Percentiles rank a stretch among this genome's conserved stretches.
Conservation (phyloP, 768 basidiomycete species). For the Calocybe cyanea region DNA sequence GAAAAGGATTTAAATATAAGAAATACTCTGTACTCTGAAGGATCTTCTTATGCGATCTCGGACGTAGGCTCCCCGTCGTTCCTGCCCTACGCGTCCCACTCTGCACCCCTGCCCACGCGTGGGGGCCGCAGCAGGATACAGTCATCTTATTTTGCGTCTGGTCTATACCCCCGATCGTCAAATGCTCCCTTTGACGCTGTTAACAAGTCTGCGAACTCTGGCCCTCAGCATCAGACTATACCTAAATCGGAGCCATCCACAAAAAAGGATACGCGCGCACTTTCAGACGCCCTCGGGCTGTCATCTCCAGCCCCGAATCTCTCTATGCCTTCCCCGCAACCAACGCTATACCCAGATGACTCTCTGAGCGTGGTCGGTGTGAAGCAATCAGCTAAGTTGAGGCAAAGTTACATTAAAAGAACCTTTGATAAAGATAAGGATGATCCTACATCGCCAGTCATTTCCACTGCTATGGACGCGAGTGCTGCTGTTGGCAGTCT, state of each 20-base stretch:
- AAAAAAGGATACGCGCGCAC: constrained; percentile 34
- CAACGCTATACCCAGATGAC: constrained; percentile 69
- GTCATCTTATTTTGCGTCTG: constrained; percentile 60
- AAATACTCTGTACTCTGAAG: constrained; percentile 28
- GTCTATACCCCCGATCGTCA: constrained; percentile 53
- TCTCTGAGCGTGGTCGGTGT: constrained; percentile 58
- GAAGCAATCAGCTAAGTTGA: constrained; percentile 15
- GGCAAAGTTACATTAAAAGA: constrained; percentile 10
- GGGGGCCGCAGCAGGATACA: constrained; percentile 64
- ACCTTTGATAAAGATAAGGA: constrained; percentile 21
- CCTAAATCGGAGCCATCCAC: constrained; percentile 41
- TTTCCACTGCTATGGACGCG: constrained; percentile 32
- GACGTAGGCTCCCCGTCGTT: constrained; percentile 44
- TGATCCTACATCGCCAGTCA: constrained; percentile 16
- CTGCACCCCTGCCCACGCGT: constrained; percentile 20
- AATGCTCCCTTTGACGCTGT: constrained; percentile 30
- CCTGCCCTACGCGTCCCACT: constrained; percentile 21
- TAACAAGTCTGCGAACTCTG: background rate
- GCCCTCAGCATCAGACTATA: constrained; percentile 19
- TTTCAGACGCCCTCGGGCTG: constrained; percentile 35
- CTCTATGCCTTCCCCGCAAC: constrained; percentile 46
- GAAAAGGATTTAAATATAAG: constrained; percentile 14
- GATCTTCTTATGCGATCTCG: constrained; percentile 51
- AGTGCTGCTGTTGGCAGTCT: constrained; percentile 50
- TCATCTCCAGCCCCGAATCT: constrained; percentile 34